Percentiles rank a stretch among this genome's conserved stretches.
Evolutionary conservation across 2,329 filamentous ascomycete genomes (phyloP).

Genomic region (Fusarium newnesense): DNA sequence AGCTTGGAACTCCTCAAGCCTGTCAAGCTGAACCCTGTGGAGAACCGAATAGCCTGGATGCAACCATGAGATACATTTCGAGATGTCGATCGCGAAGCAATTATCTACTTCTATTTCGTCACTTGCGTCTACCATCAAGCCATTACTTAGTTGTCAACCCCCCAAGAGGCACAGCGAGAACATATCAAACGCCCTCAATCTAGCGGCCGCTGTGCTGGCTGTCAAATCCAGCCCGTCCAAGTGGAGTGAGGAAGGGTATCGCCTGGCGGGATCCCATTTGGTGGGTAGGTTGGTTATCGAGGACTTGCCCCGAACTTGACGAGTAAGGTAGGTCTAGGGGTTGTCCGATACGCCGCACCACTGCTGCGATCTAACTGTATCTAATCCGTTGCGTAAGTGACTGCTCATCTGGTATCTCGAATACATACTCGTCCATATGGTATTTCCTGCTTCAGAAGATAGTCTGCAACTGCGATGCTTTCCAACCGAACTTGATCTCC

Average conservation of each 20-base stretch:
- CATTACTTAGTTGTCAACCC: neutral
- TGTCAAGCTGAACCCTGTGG: neutral
- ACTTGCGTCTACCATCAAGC: neutral
- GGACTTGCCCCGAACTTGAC: slow-evolving; percentile 12
- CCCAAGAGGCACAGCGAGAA: neutral
- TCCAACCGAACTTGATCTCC: neutral
- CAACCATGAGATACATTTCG: neutral
- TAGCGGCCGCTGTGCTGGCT: slow-evolving; percentile 41
- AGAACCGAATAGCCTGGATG: neutral
- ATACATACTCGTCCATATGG: neutral
- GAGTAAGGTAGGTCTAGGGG: neutral
- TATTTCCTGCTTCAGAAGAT: neutral
- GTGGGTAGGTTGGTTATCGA: neutral
- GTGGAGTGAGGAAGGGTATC: slow-evolving; percentile 33
- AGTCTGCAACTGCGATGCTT: neutral
- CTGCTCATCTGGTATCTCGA: neutral
- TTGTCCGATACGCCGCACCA: neutral
- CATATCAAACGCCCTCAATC: slow-evolving; percentile 40
- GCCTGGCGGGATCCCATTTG: neutral
- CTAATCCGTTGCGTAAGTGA: neutral
- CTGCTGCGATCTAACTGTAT: neutral
- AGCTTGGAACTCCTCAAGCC: neutral
- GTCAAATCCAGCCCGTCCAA: slow-evolving; percentile 34
- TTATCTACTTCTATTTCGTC: neutral
- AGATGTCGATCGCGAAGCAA: neutral